These are phyloP conservation scores for Paecilomyces formosus DNA, from an alignment of 2,329 filamentous ascomycete genomes.

Conservation along the genomic window DNA sequence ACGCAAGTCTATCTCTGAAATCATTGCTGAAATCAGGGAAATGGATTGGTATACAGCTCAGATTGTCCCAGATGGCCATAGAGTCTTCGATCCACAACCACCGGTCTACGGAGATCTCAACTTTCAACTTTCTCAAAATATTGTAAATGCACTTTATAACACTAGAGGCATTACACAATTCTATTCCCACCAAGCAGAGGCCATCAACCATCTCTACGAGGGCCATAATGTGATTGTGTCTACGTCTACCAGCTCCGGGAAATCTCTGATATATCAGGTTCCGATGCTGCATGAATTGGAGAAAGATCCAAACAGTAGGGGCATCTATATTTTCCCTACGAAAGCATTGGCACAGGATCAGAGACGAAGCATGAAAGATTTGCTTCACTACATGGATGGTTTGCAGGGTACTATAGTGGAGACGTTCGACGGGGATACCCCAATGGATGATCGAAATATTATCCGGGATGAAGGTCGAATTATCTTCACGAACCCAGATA, in stretches of 20 bases:
- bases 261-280: conserved; percentile 95
- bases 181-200: conserved; percentile 88
- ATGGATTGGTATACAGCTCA: conserved; percentile 85
- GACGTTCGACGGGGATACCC: conserved; percentile 93
- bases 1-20: conserved; percentile 72
- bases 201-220: conserved; percentile 77
- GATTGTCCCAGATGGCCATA: conserved; percentile 86
- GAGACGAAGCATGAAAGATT: conserved; percentile 74
- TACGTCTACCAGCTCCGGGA: conserved; percentile 93
- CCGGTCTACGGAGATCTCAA: conserved; percentile 74
- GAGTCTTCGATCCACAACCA: conserved; percentile 80
- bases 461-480: conserved; percentile 86
- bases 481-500: conserved; percentile 97
- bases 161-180: conserved; percentile 77
- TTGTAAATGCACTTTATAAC: conserved; percentile 96
- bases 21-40: conserved; percentile 73
- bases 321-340: conserved; percentile 97
- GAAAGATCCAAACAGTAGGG: conserved; percentile 64
- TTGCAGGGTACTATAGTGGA: conserved; percentile 73
- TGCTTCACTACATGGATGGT: conserved; percentile 71
- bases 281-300: conserved; percentile 85
- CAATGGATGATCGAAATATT: conserved; percentile 65
- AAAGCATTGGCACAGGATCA: conserved; percentile 96
- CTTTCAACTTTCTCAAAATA: conserved; percentile 77
- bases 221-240: conserved; percentile 85